Base-by-base conservation (phyloP, 140 eudicot genomes). In the Flaveria floridana region DNA sequence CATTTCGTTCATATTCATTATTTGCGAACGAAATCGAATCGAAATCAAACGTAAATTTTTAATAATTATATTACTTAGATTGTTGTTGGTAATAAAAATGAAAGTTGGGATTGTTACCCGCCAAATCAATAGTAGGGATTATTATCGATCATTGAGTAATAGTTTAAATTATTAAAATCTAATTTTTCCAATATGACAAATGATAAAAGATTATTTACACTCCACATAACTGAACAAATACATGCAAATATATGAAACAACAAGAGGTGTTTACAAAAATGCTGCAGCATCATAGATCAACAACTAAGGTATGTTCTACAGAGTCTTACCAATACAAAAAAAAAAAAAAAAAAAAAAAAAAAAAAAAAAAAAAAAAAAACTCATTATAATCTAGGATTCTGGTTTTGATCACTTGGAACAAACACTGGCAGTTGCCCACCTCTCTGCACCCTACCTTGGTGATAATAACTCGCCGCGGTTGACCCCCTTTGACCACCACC, bases 351-450 rank as follows among this genome's bases (percentile, higher is more conserved):
- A 21, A 21, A 21, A 21, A 21, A 21, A 21, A 21, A 21, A 21
- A 21, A 21, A 21, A 21, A 78, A 48, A 39, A 12, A 6, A 19
- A 14, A 14, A 14, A 63, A 53, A 48, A 13, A 46, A 69, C 59
- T 81, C 78, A 76, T 64, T 71, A 53, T 76, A 55, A 71, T 72
- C 82, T 79, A 79, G 75, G 71, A 13, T 68, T 52, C 79, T 73
- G 84, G 71, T 74, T 87, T 68, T 80, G 81, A 50, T 84, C 86
- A 57, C 89, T 83, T 18, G 98, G 95, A 37, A 85, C 79, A 63
- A 89, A 90, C 20, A 90, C 88, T 10, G 89, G 97, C 18, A 88
- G 86, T 86, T 93, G 96, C 72, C 93, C 86, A 47, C 87, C 96
- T 80, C 97, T 85, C 55, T 79, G 87, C 7, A 80, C 74, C 62